phyloP scores from a whole-genome alignment of 129 eudicot species.

The Centrapalus pauciflorus region DNA sequence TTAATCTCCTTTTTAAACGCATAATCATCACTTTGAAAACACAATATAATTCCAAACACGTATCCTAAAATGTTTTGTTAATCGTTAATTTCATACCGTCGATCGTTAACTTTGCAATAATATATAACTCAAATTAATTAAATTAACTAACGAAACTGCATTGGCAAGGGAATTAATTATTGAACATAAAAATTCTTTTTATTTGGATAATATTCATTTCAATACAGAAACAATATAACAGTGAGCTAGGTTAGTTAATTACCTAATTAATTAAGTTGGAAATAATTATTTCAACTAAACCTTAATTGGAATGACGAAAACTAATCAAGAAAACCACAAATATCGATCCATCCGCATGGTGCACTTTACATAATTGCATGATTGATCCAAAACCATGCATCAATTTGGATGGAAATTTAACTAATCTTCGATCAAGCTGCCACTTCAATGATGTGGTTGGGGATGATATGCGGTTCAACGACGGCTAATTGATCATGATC shows the following conservation, averaged over 20 bases:
- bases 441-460: slow-evolving; percentile 27
- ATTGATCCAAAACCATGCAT: background rate
- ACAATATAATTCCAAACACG: too few species aligned
- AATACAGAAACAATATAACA: slow-evolving; percentile 26
- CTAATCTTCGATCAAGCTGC: slow-evolving; percentile 28
- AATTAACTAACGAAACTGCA: too few species aligned
- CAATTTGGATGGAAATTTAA: background rate
- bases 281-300: slow-evolving; percentile 14
- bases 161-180: slow-evolving; percentile 11
- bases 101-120: too few species aligned
- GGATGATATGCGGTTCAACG: slow-evolving; percentile 8
- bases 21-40: too few species aligned
- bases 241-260: slow-evolving; percentile 25
- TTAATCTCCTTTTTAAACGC: too few species aligned
- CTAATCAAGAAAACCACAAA: slow-evolving; percentile 14
- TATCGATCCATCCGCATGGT: slow-evolving; percentile 4
- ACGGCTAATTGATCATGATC: slow-evolving; percentile 19
- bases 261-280: slow-evolving; percentile 20
- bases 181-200: slow-evolving; percentile 24
- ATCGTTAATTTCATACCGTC: too few species aligned
- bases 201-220: slow-evolving; percentile 13
- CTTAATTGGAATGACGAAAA: background rate
- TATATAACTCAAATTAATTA: too few species aligned
- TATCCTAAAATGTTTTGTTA: too few species aligned
- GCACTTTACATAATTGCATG: slow-evolving; percentile 16